phyloP scores from a whole-genome alignment of 73 alveolate genomes.

The Tetrahymena malaccensis region DNA sequence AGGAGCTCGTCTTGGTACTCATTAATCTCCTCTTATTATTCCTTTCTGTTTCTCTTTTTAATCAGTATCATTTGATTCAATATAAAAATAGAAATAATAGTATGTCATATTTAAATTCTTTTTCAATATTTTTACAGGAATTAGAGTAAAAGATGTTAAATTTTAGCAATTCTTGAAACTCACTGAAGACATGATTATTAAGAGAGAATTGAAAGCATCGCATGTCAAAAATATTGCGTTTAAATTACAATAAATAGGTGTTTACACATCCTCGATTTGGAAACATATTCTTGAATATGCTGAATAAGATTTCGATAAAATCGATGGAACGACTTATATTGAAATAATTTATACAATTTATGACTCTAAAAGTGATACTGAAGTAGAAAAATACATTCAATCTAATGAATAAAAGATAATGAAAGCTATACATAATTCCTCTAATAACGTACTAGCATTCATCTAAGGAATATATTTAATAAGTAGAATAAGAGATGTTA shows the following conservation, averaged over 20 bases:
- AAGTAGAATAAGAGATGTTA: background rate
- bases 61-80: background rate
- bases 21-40: background rate
- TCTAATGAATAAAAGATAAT: background rate
- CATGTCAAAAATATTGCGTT: background rate
- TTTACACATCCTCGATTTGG: background rate
- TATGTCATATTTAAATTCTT: background rate
- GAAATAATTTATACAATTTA: background rate
- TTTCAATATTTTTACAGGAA: background rate
- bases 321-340: background rate
- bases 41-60: background rate
- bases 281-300: background rate
- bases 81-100: background rate
- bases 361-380: background rate
- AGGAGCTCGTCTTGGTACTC: background rate
- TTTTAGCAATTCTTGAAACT: background rate
- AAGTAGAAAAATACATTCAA: background rate
- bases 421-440: background rate
- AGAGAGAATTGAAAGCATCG: background rate
- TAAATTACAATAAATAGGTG: background rate
- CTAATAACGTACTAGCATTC: background rate
- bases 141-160: background rate
- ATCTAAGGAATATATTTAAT: background rate
- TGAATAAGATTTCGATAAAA: background rate
- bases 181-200: background rate